Conservation (phyloP, 352 stramenopile species). For the Phytophthora idaei region DNA sequence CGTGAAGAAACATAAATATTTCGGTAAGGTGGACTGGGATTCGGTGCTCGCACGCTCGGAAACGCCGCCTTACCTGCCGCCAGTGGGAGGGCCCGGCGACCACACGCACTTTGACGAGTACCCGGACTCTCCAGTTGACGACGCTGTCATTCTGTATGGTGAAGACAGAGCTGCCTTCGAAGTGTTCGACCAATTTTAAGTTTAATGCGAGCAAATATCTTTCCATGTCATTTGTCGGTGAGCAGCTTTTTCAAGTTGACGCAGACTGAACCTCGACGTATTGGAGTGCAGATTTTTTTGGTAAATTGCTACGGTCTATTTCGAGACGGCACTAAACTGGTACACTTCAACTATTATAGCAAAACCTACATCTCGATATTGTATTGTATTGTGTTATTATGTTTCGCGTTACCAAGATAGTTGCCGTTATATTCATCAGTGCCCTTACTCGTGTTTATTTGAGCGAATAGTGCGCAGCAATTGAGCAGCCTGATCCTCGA, state of each 20-base stretch:
- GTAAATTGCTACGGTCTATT: no score
- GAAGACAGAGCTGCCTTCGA: constrained; percentile 87
- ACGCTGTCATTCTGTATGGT: constrained; percentile 81
- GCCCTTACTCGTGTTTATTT: constrained; percentile 55
- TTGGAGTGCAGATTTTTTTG: no score
- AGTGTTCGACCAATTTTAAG: constrained; percentile 89
- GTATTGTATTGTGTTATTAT: no score
- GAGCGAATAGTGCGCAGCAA: constrained; percentile 58
- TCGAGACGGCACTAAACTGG: no score
- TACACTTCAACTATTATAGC: background rate
- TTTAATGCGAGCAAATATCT: constrained; percentile 35
- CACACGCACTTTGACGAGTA: constrained; percentile 95
- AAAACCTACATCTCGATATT: background rate
- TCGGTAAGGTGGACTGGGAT: constrained; percentile 87
- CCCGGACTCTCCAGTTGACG: constrained; percentile 89
- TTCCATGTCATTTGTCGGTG: constrained; percentile 19
- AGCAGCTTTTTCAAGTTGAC: no score
- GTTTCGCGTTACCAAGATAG: no score
- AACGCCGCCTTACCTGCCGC: constrained; percentile 84
- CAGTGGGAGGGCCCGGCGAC: constrained; percentile 82
- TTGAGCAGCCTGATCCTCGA: constrained; percentile 61
- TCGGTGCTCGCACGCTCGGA: constrained; percentile 75
- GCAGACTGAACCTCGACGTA: no score
- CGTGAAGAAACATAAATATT: constrained; percentile 95
- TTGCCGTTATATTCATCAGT: no score